Evolutionary conservation across 306 rosid species (phyloP).

Genomic region (Canavalia gladiata): DNA sequence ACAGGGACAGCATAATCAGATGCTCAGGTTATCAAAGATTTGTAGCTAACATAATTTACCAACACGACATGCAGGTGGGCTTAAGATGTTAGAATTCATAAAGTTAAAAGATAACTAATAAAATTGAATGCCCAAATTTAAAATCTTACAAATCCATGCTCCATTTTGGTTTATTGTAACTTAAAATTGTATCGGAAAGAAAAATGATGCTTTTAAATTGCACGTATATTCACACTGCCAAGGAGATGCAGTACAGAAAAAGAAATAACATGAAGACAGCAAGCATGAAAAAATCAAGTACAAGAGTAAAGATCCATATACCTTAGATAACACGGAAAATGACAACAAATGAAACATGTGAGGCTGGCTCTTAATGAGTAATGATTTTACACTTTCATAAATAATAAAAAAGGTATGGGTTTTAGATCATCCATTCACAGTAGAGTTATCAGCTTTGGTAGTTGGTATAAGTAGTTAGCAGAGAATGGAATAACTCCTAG

Average conservation of each 20-base stretch:
- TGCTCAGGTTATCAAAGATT: slow-evolving; percentile 17
- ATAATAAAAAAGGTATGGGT: neutral
- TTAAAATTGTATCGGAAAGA: neutral
- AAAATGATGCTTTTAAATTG: neutral
- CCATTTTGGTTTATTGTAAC: neutral
- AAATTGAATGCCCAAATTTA: neutral
- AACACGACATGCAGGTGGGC: slow-evolving; percentile 10
- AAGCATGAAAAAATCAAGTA: slow-evolving; percentile 12
- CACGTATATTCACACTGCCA: neutral
- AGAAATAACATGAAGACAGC: neutral
- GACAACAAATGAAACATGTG: neutral
- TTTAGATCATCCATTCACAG: slow-evolving; percentile 16
- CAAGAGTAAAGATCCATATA: neutral
- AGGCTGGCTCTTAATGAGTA: neutral
- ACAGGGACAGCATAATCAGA: slow-evolving; percentile 37
- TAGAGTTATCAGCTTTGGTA: slow-evolving; percentile 15
- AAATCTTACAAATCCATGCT: neutral
- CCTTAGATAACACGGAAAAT: neutral
- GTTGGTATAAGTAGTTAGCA: neutral
- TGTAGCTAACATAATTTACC: slow-evolving; percentile 8
- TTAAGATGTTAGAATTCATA: neutral
- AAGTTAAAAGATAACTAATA: neutral
- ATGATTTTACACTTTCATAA: neutral
- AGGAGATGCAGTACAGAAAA: neutral
- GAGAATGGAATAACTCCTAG: neutral